These are phyloP conservation scores for Symbiodinium natans DNA, from an alignment of 73 alveolate species.

Conservation along the genomic window DNA sequence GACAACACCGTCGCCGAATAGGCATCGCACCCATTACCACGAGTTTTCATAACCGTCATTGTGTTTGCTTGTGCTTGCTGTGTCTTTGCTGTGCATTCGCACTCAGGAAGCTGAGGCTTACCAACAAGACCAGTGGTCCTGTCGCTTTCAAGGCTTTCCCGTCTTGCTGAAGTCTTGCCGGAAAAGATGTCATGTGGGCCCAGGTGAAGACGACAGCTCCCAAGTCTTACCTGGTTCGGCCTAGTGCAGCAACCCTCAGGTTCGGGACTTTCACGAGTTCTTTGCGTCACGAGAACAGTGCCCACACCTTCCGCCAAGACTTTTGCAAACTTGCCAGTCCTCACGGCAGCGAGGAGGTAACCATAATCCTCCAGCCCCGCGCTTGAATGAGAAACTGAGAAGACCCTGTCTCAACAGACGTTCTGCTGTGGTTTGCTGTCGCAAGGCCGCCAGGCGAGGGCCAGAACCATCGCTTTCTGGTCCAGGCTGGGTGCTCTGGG, in stretches of 20 bases:
- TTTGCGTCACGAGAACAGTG: not conserved
- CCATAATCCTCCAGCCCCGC: slow-evolving; percentile 73
- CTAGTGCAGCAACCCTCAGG: slow-evolving; percentile 88
- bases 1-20: slow-evolving; percentile 71
- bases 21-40: not conserved
- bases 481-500: slow-evolving; percentile 13
- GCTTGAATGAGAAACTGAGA: not conserved
- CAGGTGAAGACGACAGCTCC: slow-evolving; percentile 94
- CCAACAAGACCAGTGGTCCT: slow-evolving; percentile 79
- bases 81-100: too few species aligned
- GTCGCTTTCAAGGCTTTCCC: slow-evolving; percentile 76
- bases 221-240: slow-evolving; percentile 80
- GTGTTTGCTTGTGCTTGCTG: not conserved
- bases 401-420: not conserved
- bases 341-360: slow-evolving; percentile 93
- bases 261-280: not conserved
- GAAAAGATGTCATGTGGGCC: not conserved
- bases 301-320: not conserved
- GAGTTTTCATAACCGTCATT: too few species aligned
- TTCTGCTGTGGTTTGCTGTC: not conserved
- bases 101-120: slow-evolving; percentile 76
- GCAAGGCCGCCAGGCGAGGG: slow-evolving; percentile 92
- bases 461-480: slow-evolving; percentile 89
- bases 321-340: slow-evolving; percentile 16
- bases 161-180: too few species aligned